Evolutionary conservation across 169 alveolate genomes (phyloP), one percentile per base, ranked within the genome.

Genomic region (Plasmodium cynomolgi): DNA sequence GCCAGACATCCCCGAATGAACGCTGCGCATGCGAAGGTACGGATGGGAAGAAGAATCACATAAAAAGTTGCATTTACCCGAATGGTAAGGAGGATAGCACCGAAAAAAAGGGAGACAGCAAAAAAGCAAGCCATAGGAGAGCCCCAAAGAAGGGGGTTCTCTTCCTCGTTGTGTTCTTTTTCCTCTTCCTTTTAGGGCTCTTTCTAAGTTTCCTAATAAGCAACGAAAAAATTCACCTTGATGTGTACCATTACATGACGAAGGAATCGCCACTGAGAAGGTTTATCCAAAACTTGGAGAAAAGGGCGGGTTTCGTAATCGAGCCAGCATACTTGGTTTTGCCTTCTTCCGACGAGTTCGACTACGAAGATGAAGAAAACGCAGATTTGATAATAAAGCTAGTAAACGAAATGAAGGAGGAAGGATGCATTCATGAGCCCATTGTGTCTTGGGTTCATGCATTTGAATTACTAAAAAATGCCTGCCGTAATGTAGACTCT

Each of bases 321-420:
- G 94, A 90, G 33, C 94, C 94, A 3, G 91, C 26, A 8, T 90
- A 90, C 44, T 62, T 90, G 15, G 86, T 90, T 15, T 90, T 90
- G 34, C 94, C 94, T 15, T 20, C 88, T 9, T 58, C 83, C 3
- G 7, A 34, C 37, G 72, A 85, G 1, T 90, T 80, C 56, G 74
- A 90, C 73, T 90, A 90, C 31, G 91, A 58, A 58, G 34, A 41
- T 20, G 91, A 90, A 68, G 91, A 90, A 44, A 90, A 90, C 47
- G 33, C 68, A 39, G 29, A 80, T 56, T 34, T 58, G 17, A 44
- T 90, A 41, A 81, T 90, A 15, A 80, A 90, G 8, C 83, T 90
- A 80, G 54, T 90, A 20, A 88, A 90, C 5, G 31, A 34, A 20
- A 62, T 90, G 56, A 90, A 90, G 82, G 20, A 23, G 23, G 84